These are phyloP conservation scores for Novymonas esmeraldas DNA, from an alignment of 208 protist genomes.

Conservation along the genomic window DNA sequence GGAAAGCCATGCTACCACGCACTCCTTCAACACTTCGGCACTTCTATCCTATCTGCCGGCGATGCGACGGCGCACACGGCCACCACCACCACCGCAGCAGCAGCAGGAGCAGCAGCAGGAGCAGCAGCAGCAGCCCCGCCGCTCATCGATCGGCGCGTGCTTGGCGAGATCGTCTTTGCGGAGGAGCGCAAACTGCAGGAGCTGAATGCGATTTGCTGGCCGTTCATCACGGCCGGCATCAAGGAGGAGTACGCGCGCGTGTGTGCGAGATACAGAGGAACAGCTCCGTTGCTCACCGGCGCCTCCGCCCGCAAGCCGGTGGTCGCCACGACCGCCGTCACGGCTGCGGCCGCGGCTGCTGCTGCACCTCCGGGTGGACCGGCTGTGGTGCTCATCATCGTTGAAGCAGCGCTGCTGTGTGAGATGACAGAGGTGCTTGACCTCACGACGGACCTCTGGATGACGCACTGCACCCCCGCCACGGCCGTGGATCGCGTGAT, in stretches of 20 bases:
- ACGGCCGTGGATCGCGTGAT: constrained; percentile 56
- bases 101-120: no score
- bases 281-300: neutral
- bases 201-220: constrained; percentile 78
- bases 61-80: neutral
- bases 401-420: constrained; percentile 78
- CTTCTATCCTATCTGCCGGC: constrained; percentile 36
- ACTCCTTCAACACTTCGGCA: constrained; percentile 60
- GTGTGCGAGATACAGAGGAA: neutral
- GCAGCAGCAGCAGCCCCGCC: constrained; percentile 6
- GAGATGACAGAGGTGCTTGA: constrained; percentile 37
- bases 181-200: constrained; percentile 42
- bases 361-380: neutral
- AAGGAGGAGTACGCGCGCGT: constrained; percentile 25
- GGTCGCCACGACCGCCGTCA: neutral
- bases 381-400: constrained; percentile 46
- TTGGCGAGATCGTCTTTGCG: constrained; percentile 61
- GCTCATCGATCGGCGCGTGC: constrained; percentile 50
- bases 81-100: neutral
- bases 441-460: constrained; percentile 69
- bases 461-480: constrained; percentile 53
- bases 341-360: neutral
- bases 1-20: constrained; percentile 71
- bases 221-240: constrained; percentile 64
- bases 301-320: no score